Evolutionary conservation across 108 stramenopile genomes (phyloP), one percentile per base, ranked within the genome.

Genomic region (Pseudonitzschia multiseries): DNA sequence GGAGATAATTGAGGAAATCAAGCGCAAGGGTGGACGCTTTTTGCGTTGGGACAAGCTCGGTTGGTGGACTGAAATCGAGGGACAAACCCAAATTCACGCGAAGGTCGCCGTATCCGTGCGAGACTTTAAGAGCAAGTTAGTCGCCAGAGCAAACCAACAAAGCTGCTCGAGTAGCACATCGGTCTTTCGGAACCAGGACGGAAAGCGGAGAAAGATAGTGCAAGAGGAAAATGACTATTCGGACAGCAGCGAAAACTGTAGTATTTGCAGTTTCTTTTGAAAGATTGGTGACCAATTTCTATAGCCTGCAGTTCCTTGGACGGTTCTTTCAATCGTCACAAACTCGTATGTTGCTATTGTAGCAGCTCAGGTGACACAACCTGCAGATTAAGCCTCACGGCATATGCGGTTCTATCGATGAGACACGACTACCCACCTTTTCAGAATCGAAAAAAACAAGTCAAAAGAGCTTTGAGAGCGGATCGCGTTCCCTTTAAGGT

Each of bases 21-120:
- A 48, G 44, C 12, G 43, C 20, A 67, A 27, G 3, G n/a, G n/a
- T 6, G 66, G 66, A 14, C 31, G 66, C 3, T 67, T 67, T 22
- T 22, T 67, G 46, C 46, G 28, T 10, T 67, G 66, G 66, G 66
- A 67, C 24, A 67, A 22, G 31, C 20, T 20, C 8, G 66, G 66
- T 48, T 67, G 66, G 66, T 67, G 66, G 66, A 50, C 27, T 18
- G 46, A 67, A 67, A 22, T 67, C 17, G n/a, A 67, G 40, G 66
- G 28, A 10, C 14, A 13, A 29, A n/a, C 66, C n/a, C 17, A 48
- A 10, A 48, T 67, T 27, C 66, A 50, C 13, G 66, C 66, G 2
- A 67, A 67, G 46, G 66, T 67, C 10, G 66, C 66, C 15, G 44
- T 67, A 10, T 17, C 66, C 9, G 46, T 67, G 21, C n/a, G 46